phyloP scores from a whole-genome alignment of 768 basidiomycete genomes.

The Austroboletus eburneus region DNA sequence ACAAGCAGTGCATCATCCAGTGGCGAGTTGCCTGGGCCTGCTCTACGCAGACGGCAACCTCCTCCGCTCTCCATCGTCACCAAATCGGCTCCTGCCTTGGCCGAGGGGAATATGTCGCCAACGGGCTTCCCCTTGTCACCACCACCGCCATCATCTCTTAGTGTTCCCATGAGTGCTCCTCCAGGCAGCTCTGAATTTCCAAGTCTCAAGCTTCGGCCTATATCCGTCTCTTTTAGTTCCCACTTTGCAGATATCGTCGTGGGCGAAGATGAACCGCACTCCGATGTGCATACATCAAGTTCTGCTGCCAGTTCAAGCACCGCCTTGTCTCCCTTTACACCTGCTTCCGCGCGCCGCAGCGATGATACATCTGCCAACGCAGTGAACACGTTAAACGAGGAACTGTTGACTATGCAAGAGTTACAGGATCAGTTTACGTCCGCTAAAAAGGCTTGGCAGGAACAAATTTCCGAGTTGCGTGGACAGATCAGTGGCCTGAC shows the following conservation, averaged over 20 bases:
- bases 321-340: conserved; percentile 46
- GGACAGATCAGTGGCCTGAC: conserved; percentile 69
- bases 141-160: conserved; percentile 11
- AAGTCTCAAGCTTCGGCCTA: conserved; percentile 64
- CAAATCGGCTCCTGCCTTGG: conserved; percentile 11
- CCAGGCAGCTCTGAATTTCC: conserved; percentile 60
- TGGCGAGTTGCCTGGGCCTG: conserved; percentile 8
- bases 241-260: conserved; percentile 52
- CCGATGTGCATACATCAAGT: conserved; percentile 49
- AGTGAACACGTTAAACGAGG: conserved; percentile 35
- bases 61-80: conserved; percentile 30
- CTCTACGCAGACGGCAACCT: conserved; percentile 26
- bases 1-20: conserved; percentile 1
- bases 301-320: conserved; percentile 40
- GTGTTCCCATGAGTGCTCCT: conserved; percentile 58
- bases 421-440: conserved; percentile 59
- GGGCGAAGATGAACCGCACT: conserved; percentile 27
- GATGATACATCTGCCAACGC: conserved; percentile 29
- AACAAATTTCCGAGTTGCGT: conserved; percentile 71
- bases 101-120: conserved; percentile 11
- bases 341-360: conserved; percentile 32
- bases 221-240: conserved; percentile 71
- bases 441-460: conserved; percentile 64
- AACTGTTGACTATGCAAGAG: conserved; percentile 43
- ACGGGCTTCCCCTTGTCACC: conserved; percentile 9